phyloP scores from a whole-genome alignment of 441 rosid genomes.

The Raphanus hybrid region DNA sequence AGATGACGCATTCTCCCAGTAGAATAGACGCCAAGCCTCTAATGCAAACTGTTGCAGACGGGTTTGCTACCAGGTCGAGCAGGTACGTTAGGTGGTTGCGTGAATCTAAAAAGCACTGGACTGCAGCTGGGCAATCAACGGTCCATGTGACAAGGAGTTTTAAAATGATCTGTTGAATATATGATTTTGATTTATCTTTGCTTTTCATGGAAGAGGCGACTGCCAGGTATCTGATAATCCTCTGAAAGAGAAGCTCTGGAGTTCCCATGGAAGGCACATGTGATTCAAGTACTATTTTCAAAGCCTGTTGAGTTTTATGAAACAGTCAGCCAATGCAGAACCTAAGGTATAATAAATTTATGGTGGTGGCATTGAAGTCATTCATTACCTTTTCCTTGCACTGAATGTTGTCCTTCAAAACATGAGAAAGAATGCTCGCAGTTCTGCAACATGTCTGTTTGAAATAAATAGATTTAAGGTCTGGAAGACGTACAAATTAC shows the following conservation, averaged over 20 bases:
- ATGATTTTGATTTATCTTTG: constrained; percentile 68
- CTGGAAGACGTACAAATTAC: background rate
- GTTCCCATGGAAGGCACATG: constrained; percentile 77
- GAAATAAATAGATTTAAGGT: constrained; percentile 37
- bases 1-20: constrained; percentile 83
- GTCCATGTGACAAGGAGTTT: constrained; percentile 94
- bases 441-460: constrained; percentile 94
- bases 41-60: constrained; percentile 66
- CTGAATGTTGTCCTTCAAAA: constrained; percentile 71
- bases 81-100: constrained; percentile 83
- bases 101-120: constrained; percentile 86
- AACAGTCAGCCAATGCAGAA: constrained; percentile 29
- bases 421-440: constrained; percentile 91
- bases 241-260: constrained; percentile 89
- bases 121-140: constrained; percentile 80
- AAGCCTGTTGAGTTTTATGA: constrained; percentile 51
- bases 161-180: constrained; percentile 80
- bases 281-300: constrained; percentile 80
- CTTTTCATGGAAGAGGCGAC: constrained; percentile 78
- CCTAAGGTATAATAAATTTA: background rate
- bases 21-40: constrained; percentile 86
- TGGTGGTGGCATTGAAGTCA: background rate
- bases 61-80: constrained; percentile 75
- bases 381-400: constrained; percentile 90
- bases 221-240: constrained; percentile 88